Evolutionary conservation across 1,284 basidiomycete genomes (phyloP), one percentile per base, ranked within the genome.

Genomic region (Apiotrichum porosum): DNA sequence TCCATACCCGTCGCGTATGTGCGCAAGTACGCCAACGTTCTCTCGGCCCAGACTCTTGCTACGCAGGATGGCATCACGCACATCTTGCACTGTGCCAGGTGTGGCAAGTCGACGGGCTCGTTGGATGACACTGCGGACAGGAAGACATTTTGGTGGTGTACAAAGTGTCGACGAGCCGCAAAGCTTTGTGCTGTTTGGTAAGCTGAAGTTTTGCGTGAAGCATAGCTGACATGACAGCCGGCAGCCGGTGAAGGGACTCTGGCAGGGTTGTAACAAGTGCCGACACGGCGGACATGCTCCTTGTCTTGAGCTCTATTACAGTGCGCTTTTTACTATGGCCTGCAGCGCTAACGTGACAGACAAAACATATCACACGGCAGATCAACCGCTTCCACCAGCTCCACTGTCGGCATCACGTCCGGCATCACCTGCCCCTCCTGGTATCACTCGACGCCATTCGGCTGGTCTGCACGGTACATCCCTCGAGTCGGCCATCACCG

Each of bases 61-160:
- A 47, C 48, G 9, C 60, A 63, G 35, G 58, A 63, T 38, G 69
- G 69, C 4, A 56, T 71, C 38, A 69, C 66, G 1, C 66, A 69
- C 49, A 48, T 60, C 4, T 44, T 60, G 13, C 52, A 62, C 42
- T 71, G 69, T 44, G 34, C 42, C 21, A 42, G 49, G 40, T 71
- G 69, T 39, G 58, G 64, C 17, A 65, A 63, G 38, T 57, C 63
- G 14, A 69, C 69, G 0, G 68, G 68, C 3, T 56, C 58, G 13
- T 49, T 70, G 31, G 69, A 71, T 26, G 66, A 69, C 53, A 60
- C 60, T 22, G 49, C 52, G 2, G 58, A 63, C 31, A 53, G 35
- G 36, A 63, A 61, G 51, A 51, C 44, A 23, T 68, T 69, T 38
- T 71, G 69, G 68, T 69, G 60, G 58, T 71, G 69, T 51, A 61